Percentiles rank a stretch among this genome's conserved stretches.
These are phyloP conservation scores for Davidsoniella australis DNA, from an alignment of 2,329 filamentous ascomycete species.

Conservation along the genomic window DNA sequence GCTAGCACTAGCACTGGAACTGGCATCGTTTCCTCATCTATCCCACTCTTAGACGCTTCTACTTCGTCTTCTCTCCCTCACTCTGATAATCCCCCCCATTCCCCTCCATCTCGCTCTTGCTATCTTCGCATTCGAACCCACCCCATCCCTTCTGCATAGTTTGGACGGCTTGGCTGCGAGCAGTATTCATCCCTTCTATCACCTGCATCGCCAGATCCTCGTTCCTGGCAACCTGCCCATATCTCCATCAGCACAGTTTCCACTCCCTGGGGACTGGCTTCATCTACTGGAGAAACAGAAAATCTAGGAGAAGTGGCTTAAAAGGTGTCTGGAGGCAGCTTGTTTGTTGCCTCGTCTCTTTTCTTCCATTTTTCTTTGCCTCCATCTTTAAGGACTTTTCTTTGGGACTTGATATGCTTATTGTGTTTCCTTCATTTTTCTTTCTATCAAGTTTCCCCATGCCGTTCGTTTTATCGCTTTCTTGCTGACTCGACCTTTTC, in stretches of 20 bases:
- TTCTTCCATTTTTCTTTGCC: background rate
- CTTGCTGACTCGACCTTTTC: background rate
- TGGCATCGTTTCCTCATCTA: background rate
- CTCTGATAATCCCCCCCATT: slow-evolving; percentile 10
- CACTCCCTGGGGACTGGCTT: background rate
- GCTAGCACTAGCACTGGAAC: background rate
- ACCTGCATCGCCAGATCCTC: slow-evolving; percentile 13
- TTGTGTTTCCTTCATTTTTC: no score
- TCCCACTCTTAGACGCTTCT: background rate
- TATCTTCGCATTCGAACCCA: background rate
- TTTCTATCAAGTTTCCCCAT: background rate
- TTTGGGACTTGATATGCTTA: background rate
- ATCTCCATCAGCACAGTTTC: no score
- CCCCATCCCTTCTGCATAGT: slow-evolving; percentile 9
- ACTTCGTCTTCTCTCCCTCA: slow-evolving; percentile 15
- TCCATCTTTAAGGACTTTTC: no score
- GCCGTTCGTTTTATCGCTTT: background rate
- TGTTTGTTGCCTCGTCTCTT: background rate
- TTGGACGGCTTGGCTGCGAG: background rate
- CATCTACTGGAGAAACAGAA: background rate
- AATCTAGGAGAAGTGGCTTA: no score
- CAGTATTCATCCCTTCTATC: slow-evolving; percentile 8
- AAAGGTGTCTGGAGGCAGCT: no score
- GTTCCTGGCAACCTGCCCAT: slow-evolving; percentile 13
- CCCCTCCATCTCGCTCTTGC: slow-evolving; percentile 6